Evolutionary conservation across 805 yeast species (phyloP), one percentile per base, ranked within the genome.

Genomic region (Sugiyamaella floridensis): DNA sequence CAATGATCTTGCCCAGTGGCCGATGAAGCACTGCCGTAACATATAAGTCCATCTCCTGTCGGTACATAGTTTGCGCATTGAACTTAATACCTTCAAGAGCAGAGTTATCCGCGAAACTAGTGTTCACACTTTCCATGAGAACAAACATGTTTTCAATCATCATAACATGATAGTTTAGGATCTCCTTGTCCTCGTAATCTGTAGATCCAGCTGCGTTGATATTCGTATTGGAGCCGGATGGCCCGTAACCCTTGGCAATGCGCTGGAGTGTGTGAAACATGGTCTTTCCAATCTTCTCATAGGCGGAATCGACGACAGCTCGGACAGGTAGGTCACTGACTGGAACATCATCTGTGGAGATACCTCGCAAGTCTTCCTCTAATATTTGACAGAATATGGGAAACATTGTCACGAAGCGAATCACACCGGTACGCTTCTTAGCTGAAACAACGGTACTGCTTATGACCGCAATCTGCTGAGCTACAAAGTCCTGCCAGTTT

Each of bases 1-100:
- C 81, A 14, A 80, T 70, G 48, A 89, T 61, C 61, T 84, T 85
- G 0, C 93, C 92, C 61, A 89, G 74, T 20, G 81, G 74, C 45
- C 82, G 74, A 51, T 71, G 67, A 43, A 81, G 63, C 14, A 83
- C 66, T n/a, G 60, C 60, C n/a, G 63, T 65, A 11, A 81, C 74
- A 64, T 81, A 84, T 1, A 52, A 52, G n/a, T 54, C 59, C 34
- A 69, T 54, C n/a, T 67, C 67, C 11, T 54, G 55, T 10, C 61
- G 52, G 48, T 60, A 63, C 40, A 47, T 50, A 2, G 54, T 43
- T 46, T 50, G 50, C 4, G 63, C 56, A 20, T 22, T 46, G 11
- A 20, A 41, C 20, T 45, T 40, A 22, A 53, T 44, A 12, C 41
- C 20, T 40, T 46, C 52, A 14, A 60, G 43, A 12, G 42, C 52